Evolutionary conservation across 2,329 filamentous ascomycete genomes (phyloP), one percentile per base, ranked within the genome.

Genomic region (Pseudogymnoascus verrucosus): DNA sequence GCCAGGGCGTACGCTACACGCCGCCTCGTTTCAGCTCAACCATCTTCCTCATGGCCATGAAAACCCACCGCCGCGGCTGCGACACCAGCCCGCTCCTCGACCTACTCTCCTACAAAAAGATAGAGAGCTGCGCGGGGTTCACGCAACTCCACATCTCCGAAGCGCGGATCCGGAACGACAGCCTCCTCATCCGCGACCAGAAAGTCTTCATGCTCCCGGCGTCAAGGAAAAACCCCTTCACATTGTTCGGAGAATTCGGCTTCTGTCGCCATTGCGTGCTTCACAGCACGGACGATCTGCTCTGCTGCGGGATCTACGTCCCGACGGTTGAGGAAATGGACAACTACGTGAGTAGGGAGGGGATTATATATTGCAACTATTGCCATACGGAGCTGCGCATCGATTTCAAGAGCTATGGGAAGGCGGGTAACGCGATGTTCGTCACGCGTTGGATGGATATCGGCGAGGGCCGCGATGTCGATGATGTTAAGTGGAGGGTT

Each of bases 1-100:
- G 23, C 36, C 39, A 57, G 23, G 5, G 59, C 59, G 11, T 3
- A 10, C n/a, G 1, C 2, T 40, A 11, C 21, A 63, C 26, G 5
- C 14, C 65, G 28, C 4, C 16, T 5, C 28, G 59, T 11, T 67
- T 65, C 60, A 63, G 61, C 5, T 63, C 64, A 11, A 67, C 61
- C 2, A 60, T 65, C 34, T 67, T 65, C 59, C 54, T 40, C 6
- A 67, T 67, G 65, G 65, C 63, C 34, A 67, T 67, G 65, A 66
- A 65, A 64, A 40, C 62, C 19, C 36, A 64, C 62, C 63, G 65
- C 21, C 62, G 59, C n/a, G 47, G 44, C 51, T 42, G 42, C 28
- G 62, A 65, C 16, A 63, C 64, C 36, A 44, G 39, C 5, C 1
- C 47, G 1, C 34, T 65, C 12, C 26, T 65, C 0, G 39, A 21